Evolutionary conservation across 1,284 basidiomycete genomes (phyloP), one percentile per base, ranked within the genome.

Genomic region (Melampsora allii-populina): DNA sequence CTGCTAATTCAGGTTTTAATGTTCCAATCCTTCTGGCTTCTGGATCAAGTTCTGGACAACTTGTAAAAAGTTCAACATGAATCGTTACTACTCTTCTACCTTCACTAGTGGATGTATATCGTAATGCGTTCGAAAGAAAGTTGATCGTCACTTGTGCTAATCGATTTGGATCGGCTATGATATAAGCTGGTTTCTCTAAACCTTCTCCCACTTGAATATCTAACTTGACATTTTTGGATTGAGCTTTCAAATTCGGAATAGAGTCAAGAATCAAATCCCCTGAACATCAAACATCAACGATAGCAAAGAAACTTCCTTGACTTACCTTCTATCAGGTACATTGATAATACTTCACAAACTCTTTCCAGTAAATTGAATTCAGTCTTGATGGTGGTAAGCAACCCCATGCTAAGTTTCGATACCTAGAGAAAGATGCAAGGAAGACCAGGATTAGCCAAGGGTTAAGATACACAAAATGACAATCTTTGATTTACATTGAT

Each of bases 241-340:
- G 63, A 64, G 68, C 68, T 72, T 4, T 21, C 45, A 56, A 36
- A 46, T 45, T 64, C 27, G 24, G 6, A 56, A 29, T 12, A 24
- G 12, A 56, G 2, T 24, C n/a, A n/a, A 29, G 7, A n/a, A 72
- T 36, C 14, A 46, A 17, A 14, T 46, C 3, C 59, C 5, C 45
- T 7, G 46, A 33, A 53, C 27, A 36, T 7, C 7, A 1, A 36
- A 36, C 14, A 33, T 61, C 27, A 42, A 50, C 10, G 17, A 12
- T 0, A 12, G 56, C n/a, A 56, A 45, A 36, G 14, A 64, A 42
- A 29, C 31, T 27, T 5, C 31, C 1, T 29, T 31, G 21, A 72
- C 46, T 53, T n/a, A 65, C 68, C 68, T 27, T 72, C 68, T 24
- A 72, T 72, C n/a, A 63, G 61, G 58, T 64, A 72, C 68, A 72